Evolutionary conservation across 1,139 yeast genomes (phyloP), one percentile per base, ranked within the genome.

Genomic region (Diutina sp.): DNA sequence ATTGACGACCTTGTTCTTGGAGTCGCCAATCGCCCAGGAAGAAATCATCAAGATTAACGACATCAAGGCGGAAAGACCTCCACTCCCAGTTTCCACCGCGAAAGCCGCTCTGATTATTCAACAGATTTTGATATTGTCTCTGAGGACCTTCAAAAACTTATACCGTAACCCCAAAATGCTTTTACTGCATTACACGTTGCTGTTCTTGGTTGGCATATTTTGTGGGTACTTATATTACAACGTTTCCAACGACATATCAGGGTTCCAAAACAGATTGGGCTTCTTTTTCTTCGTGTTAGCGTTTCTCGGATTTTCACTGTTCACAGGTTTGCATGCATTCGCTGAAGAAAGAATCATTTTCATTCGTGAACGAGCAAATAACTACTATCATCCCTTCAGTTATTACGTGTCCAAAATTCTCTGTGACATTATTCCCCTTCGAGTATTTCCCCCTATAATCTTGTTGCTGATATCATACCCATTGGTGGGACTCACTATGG

Each of bases 221-320:
- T 86, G 96, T 70, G 97, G 98, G 0, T 82, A 83, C 57, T 74
- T 93, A 51, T 93, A 93, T 69, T 91, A 85, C 70, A 77, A 90
- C 64, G 84, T 91, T 29, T 76, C 84, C 52, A 87, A 90, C 65
- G 97, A 93, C 68, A 91, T 93, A 58, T 84, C 96, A 65, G 99
- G 99, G 0, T 93, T 93, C 75, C 99, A 93, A 68, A 93, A 93
- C 69, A 80, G 99, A 64, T 75, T 93, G 61, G 99, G 99, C 0
- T 74, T 93, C 60, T 93, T 93, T 70, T 91, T 93, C 76, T 91
- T 91, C 68, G 72, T 91, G 57, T 75, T 93, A 61, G 90, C 98
- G 4, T 79, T 91, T 65, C 91, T 93, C 72, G 99, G 99, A 0
- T 93, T 93, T 68, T 86, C 96, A 1, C 85, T 98, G 0, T 77